Evolutionary conservation across 805 yeast genomes (phyloP).

Genomic region (Naumovozyma castellii): DNA sequence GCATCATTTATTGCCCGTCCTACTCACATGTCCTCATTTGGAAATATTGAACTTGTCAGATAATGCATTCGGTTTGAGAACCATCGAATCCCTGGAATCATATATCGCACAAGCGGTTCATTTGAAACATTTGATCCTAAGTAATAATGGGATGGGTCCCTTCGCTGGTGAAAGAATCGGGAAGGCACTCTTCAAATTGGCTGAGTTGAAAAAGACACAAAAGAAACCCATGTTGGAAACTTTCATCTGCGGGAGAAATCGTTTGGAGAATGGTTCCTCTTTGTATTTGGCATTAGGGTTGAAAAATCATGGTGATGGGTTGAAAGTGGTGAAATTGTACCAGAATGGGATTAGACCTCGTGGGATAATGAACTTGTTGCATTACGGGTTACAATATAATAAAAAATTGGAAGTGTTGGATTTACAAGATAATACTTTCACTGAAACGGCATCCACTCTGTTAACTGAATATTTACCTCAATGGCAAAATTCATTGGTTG

Average conservation of each 20-base stretch:
- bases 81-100: constrained; percentile 79
- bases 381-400: constrained; percentile 60
- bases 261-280: constrained; percentile 92
- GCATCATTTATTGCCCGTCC: constrained; percentile 59
- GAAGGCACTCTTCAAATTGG: constrained; percentile 64
- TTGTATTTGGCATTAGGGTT: constrained; percentile 77
- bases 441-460: constrained; percentile 53
- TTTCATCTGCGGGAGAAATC: constrained; percentile 92
- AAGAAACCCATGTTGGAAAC: constrained; percentile 53
- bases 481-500: constrained; percentile 59
- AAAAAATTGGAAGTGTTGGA: constrained; percentile 59
- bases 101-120: constrained; percentile 68
- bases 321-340: constrained; percentile 69
- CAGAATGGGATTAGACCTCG: constrained; percentile 97
- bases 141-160: constrained; percentile 98
- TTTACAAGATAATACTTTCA: constrained; percentile 92
- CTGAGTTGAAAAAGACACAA: constrained; percentile 48
- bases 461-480: constrained; percentile 49
- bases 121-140: constrained; percentile 74
- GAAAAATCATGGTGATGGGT: constrained; percentile 58
- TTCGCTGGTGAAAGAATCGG: constrained; percentile 94
- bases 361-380: constrained; percentile 70
- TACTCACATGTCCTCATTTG: constrained; percentile 59
- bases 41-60: constrained; percentile 77
- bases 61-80: constrained; percentile 93